Evolutionary conservation across 192 early-diverging fungal genomes (phyloP).

Genomic region (Rhizophagus clarus): DNA sequence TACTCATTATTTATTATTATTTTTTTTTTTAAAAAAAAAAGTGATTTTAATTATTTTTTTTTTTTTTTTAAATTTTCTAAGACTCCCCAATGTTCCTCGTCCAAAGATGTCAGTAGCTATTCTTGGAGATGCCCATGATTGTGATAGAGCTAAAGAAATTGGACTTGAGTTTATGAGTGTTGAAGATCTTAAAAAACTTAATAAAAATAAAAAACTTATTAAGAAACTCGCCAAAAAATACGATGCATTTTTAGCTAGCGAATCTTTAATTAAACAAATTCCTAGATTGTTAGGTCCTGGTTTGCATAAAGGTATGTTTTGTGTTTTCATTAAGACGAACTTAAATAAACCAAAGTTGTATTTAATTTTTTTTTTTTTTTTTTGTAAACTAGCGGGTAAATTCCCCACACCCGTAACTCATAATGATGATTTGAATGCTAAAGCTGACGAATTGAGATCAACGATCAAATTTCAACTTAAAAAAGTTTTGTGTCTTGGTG

Average conservation of each 20-base stretch:
- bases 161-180: constrained; percentile 90
- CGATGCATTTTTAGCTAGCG: constrained; percentile 97
- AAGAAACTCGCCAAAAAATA: constrained; percentile 99
- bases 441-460: constrained; percentile 91
- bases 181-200: constrained; percentile 98
- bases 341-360: not conserved
- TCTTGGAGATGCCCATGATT: constrained; percentile 94
- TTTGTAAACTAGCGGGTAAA: constrained; percentile 70
- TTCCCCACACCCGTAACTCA: constrained; percentile 96
- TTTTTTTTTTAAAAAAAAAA: not conserved
- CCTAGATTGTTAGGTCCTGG: constrained; percentile 96
- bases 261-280: constrained; percentile 98
- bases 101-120: constrained; percentile 95
- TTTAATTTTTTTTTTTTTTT: not conserved
- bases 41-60: not conserved
- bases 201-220: constrained; percentile 99
- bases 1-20: too few relatives aligned
- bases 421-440: constrained; percentile 81
- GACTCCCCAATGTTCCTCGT: constrained; percentile 93
- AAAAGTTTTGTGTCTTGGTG: constrained; percentile 98
- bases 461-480: constrained; percentile 99
- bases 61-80: constrained; percentile 18
- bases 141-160: constrained; percentile 92
- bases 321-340: not conserved
- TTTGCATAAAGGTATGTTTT: constrained; percentile 80